Conservation (phyloP, 176 grass and related monocot species). For the Oryza punctata region DNA sequence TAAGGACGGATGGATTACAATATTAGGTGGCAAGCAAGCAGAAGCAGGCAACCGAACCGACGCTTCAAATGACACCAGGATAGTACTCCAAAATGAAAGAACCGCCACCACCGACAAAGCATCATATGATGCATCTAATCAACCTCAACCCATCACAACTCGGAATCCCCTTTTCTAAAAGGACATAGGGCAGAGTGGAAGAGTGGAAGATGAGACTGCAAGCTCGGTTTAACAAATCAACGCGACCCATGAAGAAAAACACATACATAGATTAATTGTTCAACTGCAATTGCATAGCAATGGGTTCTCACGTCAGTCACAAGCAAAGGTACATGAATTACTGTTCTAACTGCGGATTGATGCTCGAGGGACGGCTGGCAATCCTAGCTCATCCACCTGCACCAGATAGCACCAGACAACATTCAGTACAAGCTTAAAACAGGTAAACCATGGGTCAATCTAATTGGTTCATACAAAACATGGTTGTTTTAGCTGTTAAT, state of each 20-base stretch:
- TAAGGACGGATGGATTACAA: background rate
- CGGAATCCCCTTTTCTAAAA: background rate
- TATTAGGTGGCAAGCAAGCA: background rate
- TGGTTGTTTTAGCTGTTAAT: background rate
- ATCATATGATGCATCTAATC: background rate
- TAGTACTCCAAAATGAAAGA: background rate
- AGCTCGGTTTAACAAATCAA: background rate
- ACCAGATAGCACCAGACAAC: constrained; percentile 28
- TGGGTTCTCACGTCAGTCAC: constrained; percentile 29
- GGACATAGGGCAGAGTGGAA: too few species aligned
- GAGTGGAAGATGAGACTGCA: background rate
- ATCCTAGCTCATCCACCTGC: constrained; percentile 82
- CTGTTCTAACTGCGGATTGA: constrained; percentile 68
- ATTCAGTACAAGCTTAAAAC: constrained; percentile 3
- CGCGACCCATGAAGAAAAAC: background rate
- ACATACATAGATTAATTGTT: constrained; percentile 34
- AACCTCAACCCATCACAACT: background rate
- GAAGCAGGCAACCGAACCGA: background rate
- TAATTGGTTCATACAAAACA: background rate
- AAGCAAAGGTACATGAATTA: background rate
- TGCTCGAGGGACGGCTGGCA: constrained; percentile 71
- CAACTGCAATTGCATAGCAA: background rate
- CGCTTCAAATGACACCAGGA: background rate
- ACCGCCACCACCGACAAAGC: background rate
- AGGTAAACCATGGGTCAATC: background rate